Evolutionary conservation across 116 monocot genomes (phyloP).

Genomic region (Posidonia oceanica): DNA sequence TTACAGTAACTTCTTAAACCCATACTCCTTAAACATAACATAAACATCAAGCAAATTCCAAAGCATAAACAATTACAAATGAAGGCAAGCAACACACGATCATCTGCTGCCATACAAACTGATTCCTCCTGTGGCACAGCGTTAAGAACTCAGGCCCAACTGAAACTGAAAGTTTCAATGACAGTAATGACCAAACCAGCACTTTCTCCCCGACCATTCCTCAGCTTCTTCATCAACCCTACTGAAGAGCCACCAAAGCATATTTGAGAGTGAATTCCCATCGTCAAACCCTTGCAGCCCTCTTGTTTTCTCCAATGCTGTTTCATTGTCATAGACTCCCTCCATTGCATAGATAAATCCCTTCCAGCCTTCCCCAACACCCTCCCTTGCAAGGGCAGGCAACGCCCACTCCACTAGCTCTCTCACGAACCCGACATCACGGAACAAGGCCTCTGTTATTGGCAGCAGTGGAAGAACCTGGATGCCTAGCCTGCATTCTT

Average conservation of each 20-base stretch:
- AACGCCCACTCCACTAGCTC: constrained; percentile 66
- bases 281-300: constrained; percentile 55
- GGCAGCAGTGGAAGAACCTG: constrained; percentile 84
- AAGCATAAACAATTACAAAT: too few species aligned
- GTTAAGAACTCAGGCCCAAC: too few species aligned
- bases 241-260: constrained; percentile 93
- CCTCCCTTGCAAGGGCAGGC: constrained; percentile 63
- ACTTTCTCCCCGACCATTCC: constrained; percentile 16
- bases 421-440: constrained; percentile 41
- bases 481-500: constrained; percentile 82
- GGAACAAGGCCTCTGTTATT: constrained; percentile 65
- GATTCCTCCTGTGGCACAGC: too few species aligned
- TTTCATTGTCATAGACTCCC: constrained; percentile 55
- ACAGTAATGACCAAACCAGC: constrained; percentile 64
- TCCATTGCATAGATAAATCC: constrained; percentile 90
- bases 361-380: constrained; percentile 87
- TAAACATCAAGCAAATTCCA: too few species aligned
- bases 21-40: too few species aligned
- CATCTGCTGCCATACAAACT: too few species aligned
- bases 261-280: constrained; percentile 82
- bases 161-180: constrained; percentile 20
- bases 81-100: too few species aligned
- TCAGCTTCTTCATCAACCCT: constrained; percentile 28
- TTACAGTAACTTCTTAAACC: too few species aligned
- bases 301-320: constrained; percentile 56